Evolutionary conservation across 179 eudicot genomes (phyloP), one percentile per base, ranked within the genome.

Genomic region (Pouteria campechiana): DNA sequence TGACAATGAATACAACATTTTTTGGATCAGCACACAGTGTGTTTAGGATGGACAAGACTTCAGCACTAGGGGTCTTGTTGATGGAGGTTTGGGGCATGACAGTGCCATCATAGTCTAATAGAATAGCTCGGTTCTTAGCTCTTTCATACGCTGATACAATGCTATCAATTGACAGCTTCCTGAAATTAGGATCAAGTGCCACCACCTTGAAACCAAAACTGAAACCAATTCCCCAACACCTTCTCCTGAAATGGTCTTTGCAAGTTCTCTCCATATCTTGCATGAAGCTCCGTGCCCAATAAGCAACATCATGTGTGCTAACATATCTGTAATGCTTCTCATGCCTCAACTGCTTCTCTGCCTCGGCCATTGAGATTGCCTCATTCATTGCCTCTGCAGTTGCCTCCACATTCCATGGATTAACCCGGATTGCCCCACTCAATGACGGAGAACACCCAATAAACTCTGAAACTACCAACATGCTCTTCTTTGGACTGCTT

Each of bases 51-150:
- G 62, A 21, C 5, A 63, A 31, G 19, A 63, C 63, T 24, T 50
- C 43, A 3, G 31, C 9, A 46, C 58, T 44, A 20, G 63, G 68
- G 15, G 41, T 6, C 38, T 68, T 68, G 25, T 28, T 44, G 6
- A 68, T 48, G 4, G 61, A 44, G 6, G 23, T 24, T 13, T 62
- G 58, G 5, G 74, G 50, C 63, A 68, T 51, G 54, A 68, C 12
- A 0, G 73, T 68, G 16, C 73, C 73, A 43, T 68, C 73, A 62
- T 68, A 68, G 17, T 68, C 73, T 52, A 68, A 41, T 21, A 68
- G 52, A 25, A 68, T 52, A n/a, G 65, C 69, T 28, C 73, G 43
- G 7, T 46, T 57, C 4, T 52, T 40, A 11, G 73, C 32, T 34
- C 57, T 57, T 15, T 14, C 33, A 28, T 61, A 62, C 5, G 73